These are phyloP conservation scores for Buxus sempervirens DNA, from an alignment of 164 flowering plant genomes.

Conservation along the genomic window DNA sequence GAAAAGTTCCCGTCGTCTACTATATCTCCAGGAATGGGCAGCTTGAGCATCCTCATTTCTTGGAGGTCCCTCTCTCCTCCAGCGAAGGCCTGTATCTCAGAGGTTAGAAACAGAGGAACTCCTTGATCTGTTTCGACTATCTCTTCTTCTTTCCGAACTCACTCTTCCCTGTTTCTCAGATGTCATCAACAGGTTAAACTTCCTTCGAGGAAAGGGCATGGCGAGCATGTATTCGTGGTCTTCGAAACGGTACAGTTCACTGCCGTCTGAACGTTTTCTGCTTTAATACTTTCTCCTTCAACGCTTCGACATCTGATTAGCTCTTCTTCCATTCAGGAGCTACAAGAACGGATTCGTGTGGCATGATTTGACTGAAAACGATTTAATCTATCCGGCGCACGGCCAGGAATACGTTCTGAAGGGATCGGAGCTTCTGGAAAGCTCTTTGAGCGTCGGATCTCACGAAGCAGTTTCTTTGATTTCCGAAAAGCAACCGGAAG, in stretches of 20 bases:
- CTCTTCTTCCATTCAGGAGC: slow-evolving; percentile 49
- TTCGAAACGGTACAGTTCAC: slow-evolving; percentile 42
- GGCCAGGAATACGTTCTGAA: slow-evolving; percentile 93
- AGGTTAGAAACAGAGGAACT: slow-evolving; percentile 33
- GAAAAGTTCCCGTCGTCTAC: slow-evolving; percentile 76
- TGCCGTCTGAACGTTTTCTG: not conserved
- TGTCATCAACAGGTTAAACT: slow-evolving; percentile 68
- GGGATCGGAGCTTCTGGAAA: slow-evolving; percentile 72
- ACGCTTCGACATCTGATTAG: not conserved
- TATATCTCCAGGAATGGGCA: slow-evolving; percentile 79
- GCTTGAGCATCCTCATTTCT: slow-evolving; percentile 94
- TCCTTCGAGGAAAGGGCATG: slow-evolving; percentile 80
- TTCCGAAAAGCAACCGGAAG: slow-evolving; percentile 21
- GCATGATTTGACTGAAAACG: slow-evolving; percentile 84
- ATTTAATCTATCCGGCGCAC: slow-evolving; percentile 75
- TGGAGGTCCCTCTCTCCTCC: slow-evolving; percentile 88
- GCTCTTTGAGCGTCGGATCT: slow-evolving; percentile 16
- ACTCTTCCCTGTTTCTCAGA: slow-evolving; percentile 43
- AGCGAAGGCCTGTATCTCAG: slow-evolving; percentile 66
- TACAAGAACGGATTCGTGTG: slow-evolving; percentile 92
- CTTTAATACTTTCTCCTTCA: not conserved
- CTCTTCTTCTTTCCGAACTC: not conserved
- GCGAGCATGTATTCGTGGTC: slow-evolving; percentile 89
- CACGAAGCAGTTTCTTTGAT: slow-evolving; percentile 27
- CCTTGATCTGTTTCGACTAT: too few species aligned